Base-by-base conservation (phyloP, 1,284 basidiomycete genomes). In the Agaricales sp. region DNA sequence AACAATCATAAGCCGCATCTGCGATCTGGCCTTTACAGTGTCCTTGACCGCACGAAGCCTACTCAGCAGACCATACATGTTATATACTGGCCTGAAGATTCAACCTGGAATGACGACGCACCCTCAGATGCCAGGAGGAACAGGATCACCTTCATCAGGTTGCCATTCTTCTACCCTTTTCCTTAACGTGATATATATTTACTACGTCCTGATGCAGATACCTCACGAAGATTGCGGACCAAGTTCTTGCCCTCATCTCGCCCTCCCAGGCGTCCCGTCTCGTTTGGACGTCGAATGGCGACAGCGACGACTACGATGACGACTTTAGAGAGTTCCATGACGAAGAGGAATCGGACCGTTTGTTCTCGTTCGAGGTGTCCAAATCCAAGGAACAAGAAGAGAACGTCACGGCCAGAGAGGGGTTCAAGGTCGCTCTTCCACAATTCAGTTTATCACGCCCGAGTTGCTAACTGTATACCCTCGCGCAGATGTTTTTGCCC, bases 101-200 rank as follows among this genome's bases (percentile, higher is more conserved):
- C 64, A 0, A 82, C 78, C 0, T 82, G 80, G 80, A 62, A 74
- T 23, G 75, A 80, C 58, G 61, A 66, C 24, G 69, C 73, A 0
- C 47, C 62, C 1, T 63, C 69, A 0, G 64, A 75, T 2, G 67
- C 77, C 37, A 57, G 64, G 20, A 65, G 73, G 1, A 82, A 80
- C 58, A 65, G 78, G 11, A 62, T 76, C 3, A 80, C 77, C 0
- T 82, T 82, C 54, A 78, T 82, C 74, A 61, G 78, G 80, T 78
- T 53, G 11, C 41, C 16, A 13, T 4, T 11, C 22, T 19, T n/a
- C 30, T 39, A 13, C 11, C 25, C 16, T n/a, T 16, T 41, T n/a
- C 44, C 16, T 22, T 11, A n/a, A n/a, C n/a, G n/a, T n/a, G n/a
- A n/a, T n/a, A 26, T 47, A 8, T 11, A 1, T n/a, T 35, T 18